Evolutionary conservation across 768 basidiomycete species (phyloP), one percentile per base, ranked within the genome.

Genomic region (Psilocybe tampanensis): DNA sequence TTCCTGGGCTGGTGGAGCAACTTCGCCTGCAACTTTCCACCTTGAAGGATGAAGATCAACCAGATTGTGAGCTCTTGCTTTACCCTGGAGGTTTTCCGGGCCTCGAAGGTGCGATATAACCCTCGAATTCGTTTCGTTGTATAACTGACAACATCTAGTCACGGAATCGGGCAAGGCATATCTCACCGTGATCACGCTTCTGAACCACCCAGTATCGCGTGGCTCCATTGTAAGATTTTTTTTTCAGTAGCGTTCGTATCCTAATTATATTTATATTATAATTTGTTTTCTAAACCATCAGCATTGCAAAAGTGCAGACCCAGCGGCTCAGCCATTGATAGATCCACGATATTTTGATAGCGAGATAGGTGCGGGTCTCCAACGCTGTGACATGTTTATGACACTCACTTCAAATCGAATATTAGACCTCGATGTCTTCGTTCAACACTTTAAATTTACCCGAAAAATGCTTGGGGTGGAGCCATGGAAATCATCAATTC

Each of bases 281-380:
- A 8, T 13, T 23, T 24, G 6, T 47, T 12, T 9, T 47, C 12
- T 17, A 22, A 26, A 8, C 15, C 15, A 23, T 24, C 52, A 65
- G 70, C 76, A 77, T 47, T 63, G 64, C 13, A 64, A 52, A 21
- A 73, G 66, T 22, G 61, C 55, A 26, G 71, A 79, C 54, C 74
- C 77, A 8, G 41, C 45, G 4, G 71, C 64, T 17, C 33, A 69
- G 44, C 76, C 77, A 3, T 68, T 59, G 26, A 70, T 79, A 36
- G 76, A 80, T 59, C 78, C 78, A 4, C 68, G 70, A 43, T 77
- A 76, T 58, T 75, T 79, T 54, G 76, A 74, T 51, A 62, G 71
- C 44, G 71, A 75, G 41, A 68, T 78, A 55, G 36, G 65, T 52
- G n/a, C n/a, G n/a, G n/a, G n/a, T n/a, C n/a, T n/a, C n/a, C n/a